Evolutionary conservation across 495 filamentous ascomycete species (phyloP), one percentile per base, ranked within the genome.

Genomic region (Talaromyces trachyspermus): DNA sequence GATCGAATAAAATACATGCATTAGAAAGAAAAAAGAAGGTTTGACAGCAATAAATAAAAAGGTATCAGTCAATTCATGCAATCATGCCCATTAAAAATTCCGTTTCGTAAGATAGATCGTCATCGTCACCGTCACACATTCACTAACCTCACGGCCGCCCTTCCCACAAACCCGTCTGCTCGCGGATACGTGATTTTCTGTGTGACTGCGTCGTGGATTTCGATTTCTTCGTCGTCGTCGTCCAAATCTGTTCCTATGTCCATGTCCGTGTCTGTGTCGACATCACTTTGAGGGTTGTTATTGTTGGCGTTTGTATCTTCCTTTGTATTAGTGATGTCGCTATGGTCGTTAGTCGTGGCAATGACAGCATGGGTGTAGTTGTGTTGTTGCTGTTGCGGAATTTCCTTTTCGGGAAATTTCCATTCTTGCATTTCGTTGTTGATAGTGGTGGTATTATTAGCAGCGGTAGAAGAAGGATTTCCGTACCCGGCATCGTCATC

Each of bases 121-220:
- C n/a, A n/a, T n/a, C n/a, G n/a, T n/a, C n/a, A 25, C 36, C 20
- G 36, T 35, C 25, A 23, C 22, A 46, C 44, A 25, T 46, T 46
- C 2, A 46, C 44, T 15, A 46, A 29, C 22, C 44, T n/a, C 19
- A 46, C 44, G 15, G 44, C 44, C 5, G 44, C 44, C 27, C 44
- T 33, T 19, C 37, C 27, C 18, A 46, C 44, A 35, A 46, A 20
- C n/a, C 44, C 44, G 5, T 30, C 30, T 14, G 19, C 29, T 46
- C 32, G n/a, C 27, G 24, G 42, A 44, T 44, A 33, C 11, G 27
- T 14, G 19, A 32, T 33, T 9, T 19, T 18, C 8, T 37, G 44
- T 22, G 44, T 35, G 18, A 46, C 44, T 2, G 44, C 44, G 20
- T 46, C 44, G 44, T 46, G 44, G 10, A 46, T 46, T 12, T 46